Base-by-base conservation (phyloP, 1,284 basidiomycete genomes). In the Meira nashicola region DNA sequence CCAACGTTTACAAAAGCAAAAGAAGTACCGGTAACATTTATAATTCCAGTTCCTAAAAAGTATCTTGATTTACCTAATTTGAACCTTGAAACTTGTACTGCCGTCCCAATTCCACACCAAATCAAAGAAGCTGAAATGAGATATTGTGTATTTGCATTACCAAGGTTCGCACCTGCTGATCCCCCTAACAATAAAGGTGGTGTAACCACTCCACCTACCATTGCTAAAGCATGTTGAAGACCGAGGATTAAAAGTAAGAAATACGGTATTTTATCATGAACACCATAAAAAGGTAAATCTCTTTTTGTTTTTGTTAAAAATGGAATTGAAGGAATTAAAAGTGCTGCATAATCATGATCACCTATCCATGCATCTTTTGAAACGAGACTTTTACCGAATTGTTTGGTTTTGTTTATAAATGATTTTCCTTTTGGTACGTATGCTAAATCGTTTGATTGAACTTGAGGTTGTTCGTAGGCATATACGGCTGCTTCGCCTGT, bases 101-200 rank as follows among this genome's bases (percentile, higher is more conserved):
- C 60, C 0, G 61, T 65, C 2, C 57, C 55, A 15, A 65, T 55
- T 1, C 54, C 60, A 46, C 61, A 65, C 61, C 61, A 65, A 38
- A 65, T 65, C 14, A 65, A 21, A 1, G 61, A 59, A 19, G 64
- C 63, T 9, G 64, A 64, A 25, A 65, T 53, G 23, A 65, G 57
- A 50, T 64, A 65, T 39, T 65, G 64, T 7, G 54, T 56, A 14
- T 51, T 49, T 1, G 39, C 55, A 23, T 54, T 48, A 2, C 54
- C 57, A 15, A 63, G 25, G 33, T 61, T 62, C 7, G 60, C 60
- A 14, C 57, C 60, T 3, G 44, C 19, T 1, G 43, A 28, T 10
- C 61, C 47, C 2, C 58, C 57, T 17, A 63, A 51, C 3, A 65
- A 55, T 25, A 65, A 44, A 37, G 63, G 63, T 11, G 63, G 63